A percentile compares a stretch with the other conserved stretches of the same genome.
Evolutionary conservation across 805 yeast species (phyloP).

Genomic region (Priceomyces castillae): DNA sequence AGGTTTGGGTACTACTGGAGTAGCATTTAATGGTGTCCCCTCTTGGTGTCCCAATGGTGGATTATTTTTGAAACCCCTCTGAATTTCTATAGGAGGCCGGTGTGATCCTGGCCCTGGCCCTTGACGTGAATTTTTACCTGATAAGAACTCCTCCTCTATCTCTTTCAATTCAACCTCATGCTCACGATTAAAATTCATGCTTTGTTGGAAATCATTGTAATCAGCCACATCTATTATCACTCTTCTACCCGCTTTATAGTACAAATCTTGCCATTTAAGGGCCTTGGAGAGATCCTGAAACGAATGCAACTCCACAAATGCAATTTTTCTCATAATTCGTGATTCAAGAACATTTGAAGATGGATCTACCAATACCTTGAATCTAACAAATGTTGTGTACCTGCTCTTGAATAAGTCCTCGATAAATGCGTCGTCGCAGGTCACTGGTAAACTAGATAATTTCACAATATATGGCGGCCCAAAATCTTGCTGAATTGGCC

Average conservation of each 20-base stretch:
- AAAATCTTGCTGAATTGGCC: conserved; percentile 12
- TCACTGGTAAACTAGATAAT: conserved; percentile 57
- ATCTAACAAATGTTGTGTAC: conserved; percentile 54
- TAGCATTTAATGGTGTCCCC: neutral
- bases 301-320: conserved; percentile 58
- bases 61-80: neutral
- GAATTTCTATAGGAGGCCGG: neutral
- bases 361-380: conserved; percentile 60
- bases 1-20: conserved; percentile 20
- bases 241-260: conserved; percentile 41
- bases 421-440: conserved; percentile 49
- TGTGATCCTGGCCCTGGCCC: neutral
- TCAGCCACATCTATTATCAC: conserved; percentile 40
- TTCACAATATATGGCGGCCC: conserved; percentile 68
- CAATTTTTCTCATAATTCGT: conserved; percentile 49
- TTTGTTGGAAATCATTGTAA: conserved; percentile 37
- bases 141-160: conserved; percentile 29
- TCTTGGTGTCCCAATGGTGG: conserved; percentile 1
- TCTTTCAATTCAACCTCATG: conserved; percentile 29
- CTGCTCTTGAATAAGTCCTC: conserved; percentile 63
- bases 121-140: conserved; percentile 16
- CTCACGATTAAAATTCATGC: conserved; percentile 38
- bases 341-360: conserved; percentile 34
- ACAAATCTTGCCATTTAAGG: conserved; percentile 61
- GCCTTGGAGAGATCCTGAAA: conserved; percentile 55